Base-by-base conservation (phyloP, 2,329 filamentous ascomycete species). In the Xylaria polymorpha region DNA sequence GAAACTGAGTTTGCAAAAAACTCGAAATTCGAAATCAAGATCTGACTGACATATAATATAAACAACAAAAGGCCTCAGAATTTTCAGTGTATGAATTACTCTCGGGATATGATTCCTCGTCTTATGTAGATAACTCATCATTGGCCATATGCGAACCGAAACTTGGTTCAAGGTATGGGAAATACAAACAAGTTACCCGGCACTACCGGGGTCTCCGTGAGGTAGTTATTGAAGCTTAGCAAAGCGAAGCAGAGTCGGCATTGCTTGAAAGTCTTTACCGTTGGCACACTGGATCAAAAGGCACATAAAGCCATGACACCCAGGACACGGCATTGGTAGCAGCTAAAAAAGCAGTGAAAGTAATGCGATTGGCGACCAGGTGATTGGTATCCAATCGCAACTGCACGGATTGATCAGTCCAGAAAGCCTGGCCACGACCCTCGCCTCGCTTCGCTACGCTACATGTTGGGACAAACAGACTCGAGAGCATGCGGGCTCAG, bases 1-100 rank as follows among this genome's bases (percentile, higher is more conserved):
- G 35, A 20, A 32, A 3, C 14, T 20, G 29, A 14, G 61, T 32
- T 20, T 37, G 25, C 14, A 46, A 29, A 62, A 4, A 39, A n/a
- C n/a, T 37, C 18, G 20, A 15, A 20, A 46, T 48, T 35, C 18
- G 12, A 10, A 46, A 59, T 32, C 14, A 57, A 39, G 22, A 53
- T 62, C 48, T 37, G 9, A 29, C 14, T n/a, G n/a, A n/a, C n/a
- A n/a, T n/a, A n/a, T n/a, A n/a, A 14, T 43, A 53, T 25, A 41
- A 15, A 9, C 12, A 41, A 46, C 10, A 35, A 56, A 68, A 68
- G 74, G 76, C 77, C 76, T 78, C 77, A 78, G 77, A 76, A 78
- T 78, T 78, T 78, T 78, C 77, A 78, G 77, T 78, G 77, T 77
- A 66, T 71, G 73, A 72, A 72, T 74, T 76, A 75, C 72, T 77